Evolutionary conservation across 169 alveolate species (phyloP), one percentile per base, ranked within the genome.

Genomic region (Cryptosporidium sp.): DNA sequence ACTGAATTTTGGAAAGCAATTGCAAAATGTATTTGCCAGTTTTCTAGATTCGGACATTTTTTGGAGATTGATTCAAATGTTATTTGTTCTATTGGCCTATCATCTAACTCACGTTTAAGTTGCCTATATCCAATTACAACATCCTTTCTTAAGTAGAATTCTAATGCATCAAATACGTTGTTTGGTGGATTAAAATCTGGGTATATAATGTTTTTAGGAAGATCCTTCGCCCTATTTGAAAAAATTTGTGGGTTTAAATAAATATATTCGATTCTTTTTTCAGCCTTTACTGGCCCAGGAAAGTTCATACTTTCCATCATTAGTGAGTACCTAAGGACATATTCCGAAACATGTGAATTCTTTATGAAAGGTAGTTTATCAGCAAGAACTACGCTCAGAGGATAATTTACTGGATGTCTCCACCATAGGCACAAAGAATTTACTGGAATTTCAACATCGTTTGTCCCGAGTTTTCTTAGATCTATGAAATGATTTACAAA

Each of bases 1-100:
- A 80, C 89, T 2, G 73, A 37, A 43, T 80, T 80, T 80, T 80
- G 89, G 68, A 80, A 80, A 8, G 89, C 35, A 1, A 80, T 80
- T 62, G 48, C 43, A 16, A 62, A 39, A 62, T 80, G 7, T 23
- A 65, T 39, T 41, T 80, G 89, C 89, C 89, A 80, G 26, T 33
- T 43, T 58, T 62, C 65, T 41, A 80, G 55, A 62, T 61, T 18
- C 29, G 55, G 59, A 48, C 89, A 80, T 31, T 43, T 41, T 48
- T 39, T 43, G 9, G 73, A 23, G 21, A 80, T 33, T 1, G 12
- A n/a, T 59, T 80, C 75, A 23, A 26, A 62, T 2, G 21, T 80
- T 43, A 39, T n/a, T 80, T 61, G 45, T 10, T 59, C 52, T 33
- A 18, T 29, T 8, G 33, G 29, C 31, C 16, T 39, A 23, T 71